A percentile compares a stretch with the other conserved stretches of the same genome.
These are phyloP conservation scores for Wickerhamiella dianesei DNA, from an alignment of 805 yeast genomes.

Conservation along the genomic window DNA sequence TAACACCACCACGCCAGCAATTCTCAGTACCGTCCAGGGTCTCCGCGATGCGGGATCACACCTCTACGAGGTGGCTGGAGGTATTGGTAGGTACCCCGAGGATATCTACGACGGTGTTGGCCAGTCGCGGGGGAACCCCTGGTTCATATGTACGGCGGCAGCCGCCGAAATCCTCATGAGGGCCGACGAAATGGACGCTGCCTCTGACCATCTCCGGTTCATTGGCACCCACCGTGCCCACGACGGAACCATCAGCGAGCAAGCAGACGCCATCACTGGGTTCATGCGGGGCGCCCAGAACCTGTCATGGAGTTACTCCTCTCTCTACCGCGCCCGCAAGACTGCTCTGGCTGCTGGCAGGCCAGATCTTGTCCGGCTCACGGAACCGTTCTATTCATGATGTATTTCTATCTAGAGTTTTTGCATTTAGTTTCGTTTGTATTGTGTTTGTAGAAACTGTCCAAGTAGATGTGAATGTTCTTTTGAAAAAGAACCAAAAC, in stretches of 20 bases:
- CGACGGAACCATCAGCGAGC: constrained; percentile 75
- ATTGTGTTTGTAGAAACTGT: no score
- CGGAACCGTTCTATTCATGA: background rate
- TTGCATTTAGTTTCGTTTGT: no score
- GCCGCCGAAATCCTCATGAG: constrained; percentile 21
- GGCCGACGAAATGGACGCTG: constrained; percentile 1
- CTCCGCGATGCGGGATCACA: constrained; percentile 55
- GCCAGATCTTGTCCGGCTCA: background rate
- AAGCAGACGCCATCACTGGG: constrained; percentile 69
- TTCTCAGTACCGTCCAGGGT: constrained; percentile 1
- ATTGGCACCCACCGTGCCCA: constrained; percentile 35
- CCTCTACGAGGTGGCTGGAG: constrained; percentile 49
- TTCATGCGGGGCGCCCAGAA: constrained; percentile 77
- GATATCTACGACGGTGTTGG: constrained; percentile 72
- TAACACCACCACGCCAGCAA: background rate
- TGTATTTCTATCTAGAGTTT: background rate
- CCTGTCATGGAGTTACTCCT: constrained; percentile 83
- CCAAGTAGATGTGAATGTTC: no score
- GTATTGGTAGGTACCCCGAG: constrained; percentile 81
- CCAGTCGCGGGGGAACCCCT: constrained; percentile 73
- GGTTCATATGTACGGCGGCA: constrained; percentile 50
- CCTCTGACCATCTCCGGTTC: constrained; percentile 20
- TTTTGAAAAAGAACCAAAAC: no score
- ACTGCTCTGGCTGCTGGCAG: background rate
- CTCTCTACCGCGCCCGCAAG: constrained; percentile 29